phyloP scores from a whole-genome alignment of 257 asterid species.

The Linderniella brevidens region DNA sequence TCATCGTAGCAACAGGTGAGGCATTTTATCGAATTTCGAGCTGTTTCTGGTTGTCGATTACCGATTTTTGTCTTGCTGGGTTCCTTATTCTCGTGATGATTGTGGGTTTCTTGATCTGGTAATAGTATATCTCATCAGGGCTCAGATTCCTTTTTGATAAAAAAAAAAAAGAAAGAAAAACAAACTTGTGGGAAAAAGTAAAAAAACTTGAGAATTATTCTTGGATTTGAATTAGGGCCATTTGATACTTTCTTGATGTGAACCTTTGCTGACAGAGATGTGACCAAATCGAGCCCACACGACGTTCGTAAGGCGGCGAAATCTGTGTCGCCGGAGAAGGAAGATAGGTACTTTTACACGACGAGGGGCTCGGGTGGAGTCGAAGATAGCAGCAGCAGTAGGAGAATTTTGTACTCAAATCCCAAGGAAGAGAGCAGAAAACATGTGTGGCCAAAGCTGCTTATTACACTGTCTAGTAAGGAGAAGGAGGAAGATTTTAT shows the following conservation, averaged over 20 bases:
- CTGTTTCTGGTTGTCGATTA: too few relatives aligned
- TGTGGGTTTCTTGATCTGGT: too few relatives aligned
- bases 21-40: neutral
- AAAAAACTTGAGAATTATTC: too few relatives aligned
- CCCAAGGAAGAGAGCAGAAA: conserved; percentile 34
- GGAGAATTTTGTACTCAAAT: conserved; percentile 23
- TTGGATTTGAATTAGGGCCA: too few relatives aligned
- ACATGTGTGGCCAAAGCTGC: conserved; percentile 60
- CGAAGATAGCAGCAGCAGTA: conserved; percentile 42
- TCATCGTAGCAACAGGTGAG: conserved; percentile 51
- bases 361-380: conserved; percentile 64
- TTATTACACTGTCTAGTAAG: conserved; percentile 44
- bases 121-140: too few relatives aligned
- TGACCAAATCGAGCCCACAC: conserved; percentile 25
- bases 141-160: too few relatives aligned
- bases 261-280: neutral
- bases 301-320: conserved; percentile 36
- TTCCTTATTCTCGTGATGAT: too few relatives aligned
- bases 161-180: too few relatives aligned
- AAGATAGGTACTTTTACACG: conserved; percentile 54
- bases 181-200: too few relatives aligned
- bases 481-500: conserved; percentile 75
- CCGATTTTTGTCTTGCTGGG: too few relatives aligned
- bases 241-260: too few relatives aligned
- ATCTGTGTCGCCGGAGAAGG: conserved; percentile 67